Evolutionary conservation across 495 filamentous ascomycete species (phyloP).

Genomic region (Thozetella sp.): DNA sequence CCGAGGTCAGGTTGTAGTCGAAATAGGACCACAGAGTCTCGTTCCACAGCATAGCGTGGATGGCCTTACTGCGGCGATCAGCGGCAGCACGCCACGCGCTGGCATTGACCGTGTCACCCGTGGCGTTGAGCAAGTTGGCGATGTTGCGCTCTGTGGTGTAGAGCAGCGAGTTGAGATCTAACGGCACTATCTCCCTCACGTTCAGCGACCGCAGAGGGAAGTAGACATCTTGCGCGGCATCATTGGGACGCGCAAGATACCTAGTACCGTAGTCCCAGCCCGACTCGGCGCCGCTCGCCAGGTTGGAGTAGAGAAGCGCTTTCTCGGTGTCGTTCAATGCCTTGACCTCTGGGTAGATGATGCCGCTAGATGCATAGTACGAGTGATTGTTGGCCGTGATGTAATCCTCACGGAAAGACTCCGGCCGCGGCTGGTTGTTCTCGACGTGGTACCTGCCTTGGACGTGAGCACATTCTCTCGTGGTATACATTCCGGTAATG

Average conservation of each 20-base stretch:
- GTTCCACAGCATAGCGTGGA: constrained; percentile 52
- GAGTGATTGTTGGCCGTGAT: constrained; percentile 45
- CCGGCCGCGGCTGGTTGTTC: constrained; percentile 50
- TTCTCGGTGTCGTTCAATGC: constrained; percentile 39
- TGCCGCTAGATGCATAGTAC: constrained; percentile 44
- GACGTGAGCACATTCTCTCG: neutral
- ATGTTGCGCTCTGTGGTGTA: constrained; percentile 49
- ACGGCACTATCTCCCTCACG: constrained; percentile 33
- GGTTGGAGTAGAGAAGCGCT: constrained; percentile 40
- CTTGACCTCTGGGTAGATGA: constrained; percentile 43
- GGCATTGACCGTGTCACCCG: constrained; percentile 30
- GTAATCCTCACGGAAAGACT: constrained; percentile 51
- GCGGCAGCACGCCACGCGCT: constrained; percentile 30
- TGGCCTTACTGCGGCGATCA: constrained; percentile 37
- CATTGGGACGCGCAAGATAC: constrained; percentile 38
- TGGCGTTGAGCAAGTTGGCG: constrained; percentile 28
- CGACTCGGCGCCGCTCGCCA: constrained; percentile 50
- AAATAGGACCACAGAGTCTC: constrained; percentile 45
- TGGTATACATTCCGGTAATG: neutral
- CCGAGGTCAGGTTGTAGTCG: constrained; percentile 51
- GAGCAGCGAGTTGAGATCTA: constrained; percentile 54
- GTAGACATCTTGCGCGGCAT: constrained; percentile 46
- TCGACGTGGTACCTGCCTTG: constrained; percentile 38
- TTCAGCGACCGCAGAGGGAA: constrained; percentile 53
- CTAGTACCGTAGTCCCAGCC: constrained; percentile 48